Percentiles rank a stretch among this genome's conserved stretches.
phyloP scores from a whole-genome alignment of 306 rosid genomes.

The Citrullus mucosospermus region DNA sequence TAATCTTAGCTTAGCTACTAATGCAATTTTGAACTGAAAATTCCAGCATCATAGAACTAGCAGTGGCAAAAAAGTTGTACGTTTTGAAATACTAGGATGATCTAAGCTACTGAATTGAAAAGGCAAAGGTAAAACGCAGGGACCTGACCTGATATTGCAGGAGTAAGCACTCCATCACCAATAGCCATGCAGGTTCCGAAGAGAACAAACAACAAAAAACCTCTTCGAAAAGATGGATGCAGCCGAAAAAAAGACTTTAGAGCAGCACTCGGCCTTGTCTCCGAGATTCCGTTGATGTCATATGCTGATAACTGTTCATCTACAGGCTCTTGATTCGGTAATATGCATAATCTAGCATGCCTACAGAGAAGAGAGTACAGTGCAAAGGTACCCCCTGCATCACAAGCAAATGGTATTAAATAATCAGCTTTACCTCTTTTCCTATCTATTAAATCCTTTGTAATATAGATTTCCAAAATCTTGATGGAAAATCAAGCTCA shows the following conservation, averaged over 20 bases:
- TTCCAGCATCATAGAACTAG: neutral
- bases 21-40: neutral
- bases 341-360: constrained; percentile 38
- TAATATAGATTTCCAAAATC: neutral
- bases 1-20: neutral
- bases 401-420: constrained; percentile 13
- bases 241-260: constrained; percentile 38
- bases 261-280: constrained; percentile 33
- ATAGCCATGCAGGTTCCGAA: constrained; percentile 69
- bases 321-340: constrained; percentile 46
- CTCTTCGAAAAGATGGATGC: constrained; percentile 38
- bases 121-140: constrained; percentile 15
- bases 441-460: neutral
- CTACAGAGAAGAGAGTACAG: constrained; percentile 69
- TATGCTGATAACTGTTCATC: constrained; percentile 46
- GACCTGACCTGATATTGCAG: constrained; percentile 64
- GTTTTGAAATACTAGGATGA: neutral
- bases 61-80: neutral
- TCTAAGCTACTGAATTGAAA: constrained; percentile 9
- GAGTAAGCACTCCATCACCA: constrained; percentile 73
- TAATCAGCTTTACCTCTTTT: constrained; percentile 12
- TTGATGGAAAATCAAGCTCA: neutral
- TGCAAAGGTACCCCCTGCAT: constrained; percentile 73
- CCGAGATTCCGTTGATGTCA: constrained; percentile 22
- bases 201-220: constrained; percentile 50